A percentile compares a stretch with the other conserved stretches of the same genome.
Conservation (phyloP, 2,329 filamentous ascomycete species). For the Paramyrothecium sp. region DNA sequence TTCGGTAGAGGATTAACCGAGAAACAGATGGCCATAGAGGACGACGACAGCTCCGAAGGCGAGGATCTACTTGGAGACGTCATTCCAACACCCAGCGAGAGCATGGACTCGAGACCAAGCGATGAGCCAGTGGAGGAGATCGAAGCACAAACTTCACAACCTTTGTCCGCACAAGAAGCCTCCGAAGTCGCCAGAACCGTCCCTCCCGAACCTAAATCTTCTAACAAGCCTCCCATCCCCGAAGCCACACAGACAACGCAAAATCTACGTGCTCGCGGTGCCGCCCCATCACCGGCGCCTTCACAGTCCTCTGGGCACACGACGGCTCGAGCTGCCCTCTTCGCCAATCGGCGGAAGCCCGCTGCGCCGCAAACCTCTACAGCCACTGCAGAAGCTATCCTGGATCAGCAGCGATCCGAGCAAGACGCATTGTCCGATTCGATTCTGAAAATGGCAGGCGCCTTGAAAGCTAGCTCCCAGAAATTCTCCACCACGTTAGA, state of each 20-base stretch:
- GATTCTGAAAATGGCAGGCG: conserved; percentile 75
- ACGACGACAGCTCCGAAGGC: conserved; percentile 44
- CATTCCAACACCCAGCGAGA: conserved; percentile 54
- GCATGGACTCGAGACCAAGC: conserved; percentile 39
- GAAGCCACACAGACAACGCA: conserved; percentile 30
- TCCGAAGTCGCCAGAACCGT: conserved; percentile 4
- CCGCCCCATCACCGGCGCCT: conserved; percentile 14
- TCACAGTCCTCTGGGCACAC: conserved; percentile 22
- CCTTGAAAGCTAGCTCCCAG: conserved; percentile 73
- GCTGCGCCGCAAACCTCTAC: conserved; percentile 37
- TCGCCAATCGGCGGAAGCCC: conserved; percentile 36
- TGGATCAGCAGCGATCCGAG: conserved; percentile 75
- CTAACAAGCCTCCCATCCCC: conserved; percentile 8
- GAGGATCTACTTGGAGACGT: conserved; percentile 58
- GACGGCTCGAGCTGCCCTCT: conserved; percentile 42
- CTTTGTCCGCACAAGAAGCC: neutral
- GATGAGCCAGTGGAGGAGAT: conserved; percentile 16
- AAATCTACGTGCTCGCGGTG: conserved; percentile 30
- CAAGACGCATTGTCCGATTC: conserved; percentile 81
- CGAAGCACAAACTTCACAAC: conserved; percentile 10
- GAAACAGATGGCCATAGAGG: conserved; percentile 28
- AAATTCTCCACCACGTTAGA: conserved; percentile 72
- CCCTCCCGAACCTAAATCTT: conserved; percentile 17
- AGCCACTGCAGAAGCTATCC: conserved; percentile 65
- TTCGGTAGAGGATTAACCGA: conserved; percentile 8